Percentiles rank a stretch among this genome's conserved stretches.
phyloP scores from a whole-genome alignment of 169 alveolate species.

The Amoebophrya sp. region DNA sequence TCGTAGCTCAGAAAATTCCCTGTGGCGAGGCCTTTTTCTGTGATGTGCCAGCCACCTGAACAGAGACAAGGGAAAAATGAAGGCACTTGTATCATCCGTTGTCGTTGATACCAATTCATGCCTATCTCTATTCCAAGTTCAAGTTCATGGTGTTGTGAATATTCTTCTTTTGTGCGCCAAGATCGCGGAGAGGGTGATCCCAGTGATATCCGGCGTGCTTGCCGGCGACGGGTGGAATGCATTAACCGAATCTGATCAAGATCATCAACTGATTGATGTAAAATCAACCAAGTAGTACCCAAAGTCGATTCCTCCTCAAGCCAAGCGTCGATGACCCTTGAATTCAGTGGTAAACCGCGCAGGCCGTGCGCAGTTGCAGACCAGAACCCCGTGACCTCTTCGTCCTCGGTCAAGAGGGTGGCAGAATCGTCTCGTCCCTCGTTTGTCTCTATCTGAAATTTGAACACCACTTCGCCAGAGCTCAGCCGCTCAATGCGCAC shows the following conservation, averaged over 20 bases:
- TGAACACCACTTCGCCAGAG: background rate
- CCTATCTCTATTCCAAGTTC: background rate
- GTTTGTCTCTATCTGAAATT: background rate
- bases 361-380: too few species aligned
- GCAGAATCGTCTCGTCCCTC: background rate
- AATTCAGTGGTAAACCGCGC: too few species aligned
- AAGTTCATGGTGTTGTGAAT: background rate
- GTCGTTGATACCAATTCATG: background rate
- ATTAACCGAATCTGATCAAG: too few species aligned
- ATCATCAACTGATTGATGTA: too few species aligned
- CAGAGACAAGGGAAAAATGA: too few species aligned
- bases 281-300: too few species aligned
- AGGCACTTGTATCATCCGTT: background rate
- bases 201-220: background rate
- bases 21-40: background rate
- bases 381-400: too few species aligned
- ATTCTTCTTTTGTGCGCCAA: background rate
- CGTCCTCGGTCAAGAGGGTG: too few species aligned
- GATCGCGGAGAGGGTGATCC: background rate
- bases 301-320: background rate
- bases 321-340: too few species aligned
- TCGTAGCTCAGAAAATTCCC: background rate
- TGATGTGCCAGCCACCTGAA: background rate
- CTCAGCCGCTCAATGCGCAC: background rate
- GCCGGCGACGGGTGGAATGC: background rate